Conservation (phyloP, 352 stramenopile species). For the Phytopythium ostracodes region DNA sequence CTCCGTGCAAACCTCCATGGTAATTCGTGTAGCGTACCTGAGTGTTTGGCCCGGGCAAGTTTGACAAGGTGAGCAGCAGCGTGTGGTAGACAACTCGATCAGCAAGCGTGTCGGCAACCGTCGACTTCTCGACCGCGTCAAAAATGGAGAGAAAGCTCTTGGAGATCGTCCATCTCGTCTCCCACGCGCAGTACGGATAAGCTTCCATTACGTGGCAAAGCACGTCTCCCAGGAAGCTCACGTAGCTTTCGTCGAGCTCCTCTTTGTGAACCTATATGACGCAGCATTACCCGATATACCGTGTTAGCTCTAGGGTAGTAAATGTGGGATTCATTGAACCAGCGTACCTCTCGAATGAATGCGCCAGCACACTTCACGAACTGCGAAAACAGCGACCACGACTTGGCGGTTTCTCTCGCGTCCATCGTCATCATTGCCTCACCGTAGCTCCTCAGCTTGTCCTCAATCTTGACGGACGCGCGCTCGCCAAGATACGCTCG, state of each 20-base stretch:
- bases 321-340: neutral
- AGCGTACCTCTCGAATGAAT: constrained; percentile 53
- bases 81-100: constrained; percentile 55
- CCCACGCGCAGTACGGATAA: constrained; percentile 64
- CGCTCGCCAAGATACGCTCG: constrained; percentile 44
- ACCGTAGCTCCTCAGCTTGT: constrained; percentile 58
- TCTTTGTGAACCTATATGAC: constrained; percentile 18
- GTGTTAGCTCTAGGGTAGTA: neutral
- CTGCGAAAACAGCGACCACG: constrained; percentile 52
- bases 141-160: constrained; percentile 49
- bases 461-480: constrained; percentile 63
- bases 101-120: constrained; percentile 32
- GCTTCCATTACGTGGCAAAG: constrained; percentile 57
- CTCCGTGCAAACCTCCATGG: neutral
- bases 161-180: constrained; percentile 47
- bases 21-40: constrained; percentile 19
- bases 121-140: constrained; percentile 28
- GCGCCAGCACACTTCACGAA: constrained; percentile 53
- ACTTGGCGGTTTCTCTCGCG: constrained; percentile 40
- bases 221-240: constrained; percentile 50
- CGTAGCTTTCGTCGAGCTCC: constrained; percentile 37
- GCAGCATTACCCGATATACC: neutral
- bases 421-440: constrained; percentile 64
- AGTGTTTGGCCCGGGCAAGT: constrained; percentile 38
- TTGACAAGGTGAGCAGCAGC: constrained; percentile 68